Evolutionary conservation across 2,329 filamentous ascomycete species (phyloP).

Genomic region (Neofusicoccum cordaticola): DNA sequence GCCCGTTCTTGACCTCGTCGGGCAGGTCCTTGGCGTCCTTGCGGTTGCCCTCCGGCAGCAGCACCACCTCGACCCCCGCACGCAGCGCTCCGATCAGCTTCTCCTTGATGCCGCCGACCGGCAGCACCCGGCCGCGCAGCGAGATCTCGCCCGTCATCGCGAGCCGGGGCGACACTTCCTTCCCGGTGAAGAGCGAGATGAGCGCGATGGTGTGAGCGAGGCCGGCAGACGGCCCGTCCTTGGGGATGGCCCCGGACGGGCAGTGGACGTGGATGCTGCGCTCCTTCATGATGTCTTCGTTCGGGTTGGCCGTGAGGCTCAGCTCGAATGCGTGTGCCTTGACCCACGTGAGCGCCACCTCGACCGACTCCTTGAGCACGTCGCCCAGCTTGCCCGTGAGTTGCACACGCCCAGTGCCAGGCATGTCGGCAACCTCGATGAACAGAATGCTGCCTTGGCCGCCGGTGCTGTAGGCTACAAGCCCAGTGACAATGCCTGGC

Average conservation of each 20-base stretch:
- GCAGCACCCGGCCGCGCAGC: slow-evolving; percentile 83
- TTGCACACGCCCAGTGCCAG: slow-evolving; percentile 85
- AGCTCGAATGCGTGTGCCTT: slow-evolving; percentile 93
- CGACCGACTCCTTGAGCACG: slow-evolving; percentile 94
- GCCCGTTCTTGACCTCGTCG: slow-evolving; percentile 78
- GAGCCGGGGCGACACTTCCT: slow-evolving; percentile 82
- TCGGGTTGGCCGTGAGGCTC: slow-evolving; percentile 74
- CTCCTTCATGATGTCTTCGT: slow-evolving; percentile 92
- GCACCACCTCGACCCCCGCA: slow-evolving; percentile 89
- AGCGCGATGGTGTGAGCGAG: slow-evolving; percentile 92
- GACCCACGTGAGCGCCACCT: slow-evolving; percentile 95
- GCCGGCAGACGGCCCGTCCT: slow-evolving; percentile 81
- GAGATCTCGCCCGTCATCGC: slow-evolving; percentile 88
- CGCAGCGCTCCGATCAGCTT: slow-evolving; percentile 92
- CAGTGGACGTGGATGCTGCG: slow-evolving; percentile 95
- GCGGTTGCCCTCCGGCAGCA: slow-evolving; percentile 81
- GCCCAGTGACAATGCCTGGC: slow-evolving; percentile 90
- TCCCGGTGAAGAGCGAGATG: slow-evolving; percentile 83
- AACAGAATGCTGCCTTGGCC: slow-evolving; percentile 95
- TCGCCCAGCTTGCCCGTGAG: slow-evolving; percentile 95
- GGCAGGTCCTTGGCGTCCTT: slow-evolving; percentile 93
- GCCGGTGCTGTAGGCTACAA: slow-evolving; percentile 78
- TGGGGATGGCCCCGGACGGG: slow-evolving; percentile 89
- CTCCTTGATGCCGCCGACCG: slow-evolving; percentile 97
- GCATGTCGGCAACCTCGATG: slow-evolving; percentile 98